phyloP scores from a whole-genome alignment of 129 eudicot species.

The Centella asiatica region DNA sequence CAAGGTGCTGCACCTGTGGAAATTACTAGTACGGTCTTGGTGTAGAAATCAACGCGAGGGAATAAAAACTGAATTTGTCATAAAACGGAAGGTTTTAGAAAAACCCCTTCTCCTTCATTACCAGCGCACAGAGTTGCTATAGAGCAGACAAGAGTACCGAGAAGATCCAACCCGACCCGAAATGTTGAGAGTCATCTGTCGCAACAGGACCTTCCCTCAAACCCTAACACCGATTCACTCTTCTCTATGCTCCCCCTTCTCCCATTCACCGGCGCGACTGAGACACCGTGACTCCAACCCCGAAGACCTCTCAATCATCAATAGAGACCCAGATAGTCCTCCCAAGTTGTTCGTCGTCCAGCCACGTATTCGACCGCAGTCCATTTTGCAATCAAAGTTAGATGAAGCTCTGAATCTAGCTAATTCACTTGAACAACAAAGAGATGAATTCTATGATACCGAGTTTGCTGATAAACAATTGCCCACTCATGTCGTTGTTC shows the following conservation, averaged over 20 bases:
- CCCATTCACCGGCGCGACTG: slow-evolving; percentile 17
- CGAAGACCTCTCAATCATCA: slow-evolving; percentile 23
- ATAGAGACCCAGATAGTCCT: slow-evolving; percentile 35
- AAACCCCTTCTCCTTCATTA: too few species aligned
- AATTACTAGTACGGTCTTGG: too few species aligned
- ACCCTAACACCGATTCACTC: slow-evolving; percentile 13
- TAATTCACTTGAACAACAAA: slow-evolving; percentile 78
- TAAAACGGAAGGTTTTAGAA: too few species aligned
- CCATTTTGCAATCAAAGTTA: slow-evolving; percentile 45
- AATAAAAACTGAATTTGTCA: too few species aligned
- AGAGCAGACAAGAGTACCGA: too few species aligned
- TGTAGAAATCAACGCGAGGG: too few species aligned
- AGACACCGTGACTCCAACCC: slow-evolving; percentile 24
- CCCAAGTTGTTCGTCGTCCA: slow-evolving; percentile 78
- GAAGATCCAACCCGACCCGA: background rate
- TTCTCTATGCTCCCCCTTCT: background rate
- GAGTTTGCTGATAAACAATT: slow-evolving; percentile 36
- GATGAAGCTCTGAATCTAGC: slow-evolving; percentile 94
- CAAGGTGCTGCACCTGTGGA: too few species aligned
- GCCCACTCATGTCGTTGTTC: slow-evolving; percentile 81
- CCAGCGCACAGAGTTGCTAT: too few species aligned
- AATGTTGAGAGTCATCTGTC: slow-evolving; percentile 27
- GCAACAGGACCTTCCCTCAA: slow-evolving; percentile 26
- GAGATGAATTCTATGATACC: slow-evolving; percentile 45
- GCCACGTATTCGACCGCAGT: slow-evolving; percentile 64